These are phyloP conservation scores for Tricholoma matsutake DNA, from an alignment of 768 basidiomycete genomes.

Conservation along the genomic window DNA sequence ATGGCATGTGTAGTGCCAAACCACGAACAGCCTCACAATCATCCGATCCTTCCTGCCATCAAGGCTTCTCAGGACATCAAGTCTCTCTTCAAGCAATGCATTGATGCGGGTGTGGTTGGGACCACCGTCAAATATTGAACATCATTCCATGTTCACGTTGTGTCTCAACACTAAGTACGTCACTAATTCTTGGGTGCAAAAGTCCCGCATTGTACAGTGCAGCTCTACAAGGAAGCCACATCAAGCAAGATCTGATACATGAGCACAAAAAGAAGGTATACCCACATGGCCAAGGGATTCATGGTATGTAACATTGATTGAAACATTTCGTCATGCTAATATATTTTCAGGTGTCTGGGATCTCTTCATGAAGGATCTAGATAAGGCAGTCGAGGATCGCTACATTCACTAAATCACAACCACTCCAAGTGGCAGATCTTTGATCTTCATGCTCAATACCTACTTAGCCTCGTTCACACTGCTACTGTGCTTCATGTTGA, in stretches of 20 bases:
- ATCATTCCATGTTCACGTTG: neutral
- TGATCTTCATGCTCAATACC: conserved; percentile 20
- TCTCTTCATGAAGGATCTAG: conserved; percentile 19
- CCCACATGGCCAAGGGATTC: neutral
- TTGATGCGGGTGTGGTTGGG: conserved; percentile 10
- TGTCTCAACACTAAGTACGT: conserved; percentile 8
- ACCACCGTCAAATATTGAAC: conserved; percentile 2
- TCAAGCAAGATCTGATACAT: neutral
- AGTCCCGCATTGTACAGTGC: neutral
- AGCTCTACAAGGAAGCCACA: neutral
- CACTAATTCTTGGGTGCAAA: neutral
- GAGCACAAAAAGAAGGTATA: neutral
- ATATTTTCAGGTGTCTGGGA: conserved; percentile 10
- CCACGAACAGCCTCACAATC: conserved; percentile 10
- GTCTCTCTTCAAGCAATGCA: neutral
- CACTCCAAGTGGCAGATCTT: conserved; percentile 8
- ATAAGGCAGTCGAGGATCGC: conserved; percentile 22
- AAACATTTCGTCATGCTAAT: neutral
- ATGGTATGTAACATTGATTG: neutral
- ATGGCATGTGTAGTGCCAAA: conserved; percentile 10
- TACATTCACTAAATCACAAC: conserved; percentile 15
- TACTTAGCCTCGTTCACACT: conserved; percentile 14
- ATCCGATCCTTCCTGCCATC: conserved; percentile 12
- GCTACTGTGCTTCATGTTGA: conserved; percentile 10
- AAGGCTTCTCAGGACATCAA: conserved; percentile 10